phyloP scores from a whole-genome alignment of 805 yeast genomes.

The Yueomyces sinensis region DNA sequence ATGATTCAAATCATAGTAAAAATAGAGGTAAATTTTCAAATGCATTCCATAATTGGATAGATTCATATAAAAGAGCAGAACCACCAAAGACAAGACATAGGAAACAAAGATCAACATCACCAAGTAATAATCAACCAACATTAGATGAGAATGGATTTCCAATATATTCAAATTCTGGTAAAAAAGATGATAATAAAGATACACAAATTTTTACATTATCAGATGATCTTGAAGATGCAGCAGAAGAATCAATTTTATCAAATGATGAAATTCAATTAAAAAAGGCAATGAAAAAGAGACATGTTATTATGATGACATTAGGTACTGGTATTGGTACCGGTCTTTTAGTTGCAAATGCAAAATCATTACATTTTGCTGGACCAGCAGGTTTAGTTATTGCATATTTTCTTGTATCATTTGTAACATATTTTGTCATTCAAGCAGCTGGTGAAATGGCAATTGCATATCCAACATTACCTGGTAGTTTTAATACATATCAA shows the following conservation, averaged over 20 bases:
- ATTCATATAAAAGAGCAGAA: conserved; percentile 16
- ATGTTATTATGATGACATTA: conserved; percentile 61
- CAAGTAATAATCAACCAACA: background rate
- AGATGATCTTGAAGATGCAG: conserved; percentile 11
- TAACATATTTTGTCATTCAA: conserved; percentile 44
- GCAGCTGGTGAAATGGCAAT: conserved; percentile 35
- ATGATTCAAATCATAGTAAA: too few species aligned
- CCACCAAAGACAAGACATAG: background rate
- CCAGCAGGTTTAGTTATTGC: conserved; percentile 39
- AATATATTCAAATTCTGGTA: background rate
- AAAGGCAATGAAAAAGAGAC: conserved; percentile 25
- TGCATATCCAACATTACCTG: conserved; percentile 27
- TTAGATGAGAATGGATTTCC: background rate
- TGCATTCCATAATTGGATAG: conserved; percentile 4
- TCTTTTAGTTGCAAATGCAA: conserved; percentile 42
- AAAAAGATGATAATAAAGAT: background rate
- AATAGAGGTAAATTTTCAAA: too few species aligned
- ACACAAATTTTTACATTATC: background rate
- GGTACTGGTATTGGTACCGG: conserved; percentile 82
- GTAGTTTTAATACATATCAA: conserved; percentile 29
- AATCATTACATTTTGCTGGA: conserved; percentile 31
- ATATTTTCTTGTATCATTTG: conserved; percentile 41
- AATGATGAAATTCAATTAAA: conserved; percentile 6
- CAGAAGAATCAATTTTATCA: conserved; percentile 4
- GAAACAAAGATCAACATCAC: background rate